Base-by-base conservation (phyloP, 306 rosid genomes). In the Lotus japonicus region DNA sequence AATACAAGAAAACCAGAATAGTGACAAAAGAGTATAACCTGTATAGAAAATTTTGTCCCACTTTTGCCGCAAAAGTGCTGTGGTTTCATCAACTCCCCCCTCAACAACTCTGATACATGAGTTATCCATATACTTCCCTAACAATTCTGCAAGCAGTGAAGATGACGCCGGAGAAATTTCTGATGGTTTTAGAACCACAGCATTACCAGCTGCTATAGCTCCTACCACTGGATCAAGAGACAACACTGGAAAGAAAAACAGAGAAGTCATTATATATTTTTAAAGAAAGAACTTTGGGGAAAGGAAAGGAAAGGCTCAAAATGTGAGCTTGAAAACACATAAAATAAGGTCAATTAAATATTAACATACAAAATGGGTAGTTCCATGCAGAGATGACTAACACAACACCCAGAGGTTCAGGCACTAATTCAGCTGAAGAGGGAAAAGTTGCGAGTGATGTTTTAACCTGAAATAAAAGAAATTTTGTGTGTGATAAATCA, bases 1-100 rank as follows among this genome's bases (percentile, higher is more conserved):
- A 33, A 55, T 13, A 38, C 48, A 67, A 8, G 71, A 70, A 65
- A 67, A 75, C n/a, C 26, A 72, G 73, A 57, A 65, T 52, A 15
- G 33, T 28, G 46, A 21, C 5, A 72, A 72, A 65, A 9, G 41
- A 66, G 66, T 48, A 59, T 42, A 60, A 92, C 98, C 98, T 86
- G 98, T 94, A 57, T 88, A 94, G 72, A 84, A 90, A 73, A 94
- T 90, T 67, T 92, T 92, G 84, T 92, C 97, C 98, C 98, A 92
- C 82, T 84, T 92, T 61, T 92, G 98, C 82, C 90, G 88, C 76
- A 94, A 70, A 38, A 94, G 68, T 35, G 94, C 92, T 57, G 87
- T 26, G 31, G 98, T 86, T 86, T 86, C 98, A 21, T 86, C 75
- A 51, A 82, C 90, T n/a, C 81, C 92, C 11, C 98, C 98, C 79